Percentiles rank a stretch among this genome's conserved stretches.
phyloP scores from a whole-genome alignment of 2,329 filamentous ascomycete species.

The Akanthomyces uredinophilus region DNA sequence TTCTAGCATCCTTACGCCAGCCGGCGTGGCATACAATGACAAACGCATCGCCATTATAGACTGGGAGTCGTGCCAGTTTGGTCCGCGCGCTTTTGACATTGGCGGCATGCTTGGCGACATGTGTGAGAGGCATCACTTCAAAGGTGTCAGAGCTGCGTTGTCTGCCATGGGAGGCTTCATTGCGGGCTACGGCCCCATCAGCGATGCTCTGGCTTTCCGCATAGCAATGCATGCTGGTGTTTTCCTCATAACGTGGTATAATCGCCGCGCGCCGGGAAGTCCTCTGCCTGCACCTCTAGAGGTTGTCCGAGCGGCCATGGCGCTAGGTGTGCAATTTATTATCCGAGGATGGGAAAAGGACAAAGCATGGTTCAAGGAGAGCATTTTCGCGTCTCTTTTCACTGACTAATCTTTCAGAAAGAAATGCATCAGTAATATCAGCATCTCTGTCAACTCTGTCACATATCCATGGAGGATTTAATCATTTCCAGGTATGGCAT shows the following conservation, averaged over 20 bases:
- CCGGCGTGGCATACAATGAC: not conserved
- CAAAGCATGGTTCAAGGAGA: conserved; percentile 4
- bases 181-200: not conserved
- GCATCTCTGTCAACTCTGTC: not conserved
- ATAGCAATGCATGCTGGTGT: not conserved
- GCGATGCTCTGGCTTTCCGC: not conserved
- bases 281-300: conserved; percentile 6
- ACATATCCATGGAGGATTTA: not conserved
- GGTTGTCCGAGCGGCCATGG: not conserved
- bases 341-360: conserved; percentile 6
- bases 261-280: not conserved
- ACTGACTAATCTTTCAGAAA: not conserved
- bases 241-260: not conserved
- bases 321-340: conserved; percentile 1
- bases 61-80: not conserved
- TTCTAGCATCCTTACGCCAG: not conserved
- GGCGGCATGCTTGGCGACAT: conserved; percentile 8
- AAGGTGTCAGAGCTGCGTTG: not conserved
- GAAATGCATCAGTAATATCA: not conserved
- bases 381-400: conserved; percentile 4
- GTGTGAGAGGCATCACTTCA: conserved; percentile 9
- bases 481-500: not conserved
- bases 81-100: conserved; percentile 4
- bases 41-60: conserved; percentile 3
- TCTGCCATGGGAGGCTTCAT: not conserved